Evolutionary conservation across 2,329 filamentous ascomycete species (phyloP), one percentile per base, ranked within the genome.

Genomic region (Apiospora kogelbergensis): DNA sequence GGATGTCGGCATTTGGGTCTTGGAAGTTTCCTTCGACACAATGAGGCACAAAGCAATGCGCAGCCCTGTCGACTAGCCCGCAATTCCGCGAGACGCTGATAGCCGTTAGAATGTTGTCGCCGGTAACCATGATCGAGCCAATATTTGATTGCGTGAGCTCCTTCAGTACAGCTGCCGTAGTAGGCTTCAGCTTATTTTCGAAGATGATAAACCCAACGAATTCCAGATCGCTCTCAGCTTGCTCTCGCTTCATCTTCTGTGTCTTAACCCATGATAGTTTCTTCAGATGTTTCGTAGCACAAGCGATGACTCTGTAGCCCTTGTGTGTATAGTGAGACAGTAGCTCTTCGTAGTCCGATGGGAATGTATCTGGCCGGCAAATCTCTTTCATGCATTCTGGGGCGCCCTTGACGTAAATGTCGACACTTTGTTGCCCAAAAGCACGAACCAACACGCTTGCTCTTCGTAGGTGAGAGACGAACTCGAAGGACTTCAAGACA

Each of bases 181-280:
- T 94, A 1, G 93, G 91, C 80, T 99, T 99, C 71, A 99, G 84
- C 81, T 99, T 99, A 82, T 99, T 99, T 81, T 99, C 96, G 75
- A 99, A 99, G 67, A 99, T 91, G 77, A 99, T 98, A 81, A 99
- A 99, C 6, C 96, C 96, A 44, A 95, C 87, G 76, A 99, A 98
- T 63, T 95, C 90, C 13, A 99, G 87, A 41, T 90, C 86, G 3
- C 89, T 91, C 80, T 99, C 96, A 10, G 93, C 95, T 67, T 98
- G 93, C 46, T 90, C 83, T 40, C 96, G 91, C 74, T 90, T 92
- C 91, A 98, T 95, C 82, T 97, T 97, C 76, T 98, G 94, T 7
- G 95, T 91, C 78, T 97, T 97, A 68, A 97, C 89, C 95, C 94
- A 98, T 75, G 91, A 97, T 41, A 98, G 85, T 77, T 94, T 96